phyloP scores from a whole-genome alignment of 805 yeast genomes.

The Ogataea haglerorum region DNA sequence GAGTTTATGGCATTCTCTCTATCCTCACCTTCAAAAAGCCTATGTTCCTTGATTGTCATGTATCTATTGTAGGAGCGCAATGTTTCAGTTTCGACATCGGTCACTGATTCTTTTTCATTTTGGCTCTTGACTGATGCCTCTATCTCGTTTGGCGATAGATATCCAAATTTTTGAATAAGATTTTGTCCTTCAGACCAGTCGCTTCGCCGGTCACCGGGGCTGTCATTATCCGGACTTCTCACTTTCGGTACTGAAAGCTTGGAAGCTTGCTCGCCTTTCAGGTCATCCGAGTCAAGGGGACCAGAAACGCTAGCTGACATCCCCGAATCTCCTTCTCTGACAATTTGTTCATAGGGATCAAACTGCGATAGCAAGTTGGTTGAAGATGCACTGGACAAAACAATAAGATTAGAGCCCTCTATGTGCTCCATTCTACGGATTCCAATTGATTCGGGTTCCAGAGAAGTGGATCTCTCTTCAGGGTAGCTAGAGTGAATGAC shows the following conservation, averaged over 20 bases:
- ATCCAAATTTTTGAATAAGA: slow-evolving; percentile 24
- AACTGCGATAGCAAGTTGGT: not conserved
- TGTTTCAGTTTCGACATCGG: slow-evolving; percentile 10
- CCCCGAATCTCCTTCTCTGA: slow-evolving; percentile 5
- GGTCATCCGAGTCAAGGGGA: slow-evolving; percentile 2
- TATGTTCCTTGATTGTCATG: slow-evolving; percentile 1
- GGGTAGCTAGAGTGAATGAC: slow-evolving; percentile 15
- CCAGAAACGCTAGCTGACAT: not conserved
- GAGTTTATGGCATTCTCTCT: slow-evolving; percentile 13
- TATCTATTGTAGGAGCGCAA: slow-evolving; percentile 6
- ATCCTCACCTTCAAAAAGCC: slow-evolving; percentile 3
- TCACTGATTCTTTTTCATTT: slow-evolving; percentile 3
- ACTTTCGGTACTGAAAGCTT: slow-evolving; percentile 17
- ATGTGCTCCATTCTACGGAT: not conserved
- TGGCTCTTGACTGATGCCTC: not conserved
- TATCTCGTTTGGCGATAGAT: slow-evolving; percentile 17
- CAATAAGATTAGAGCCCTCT: not conserved
- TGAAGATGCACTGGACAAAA: not conserved
- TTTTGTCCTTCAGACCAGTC: slow-evolving; percentile 25
- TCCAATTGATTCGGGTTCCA: not conserved
- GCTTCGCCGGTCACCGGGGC: slow-evolving; percentile 10
- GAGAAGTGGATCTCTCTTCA: slow-evolving; percentile 3
- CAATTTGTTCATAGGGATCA: slow-evolving; percentile 1
- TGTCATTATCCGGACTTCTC: slow-evolving; percentile 10
- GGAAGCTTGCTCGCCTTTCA: slow-evolving; percentile 5